Conservation (phyloP, 2,329 filamentous ascomycete species). For the Botryosphaeria dothidea region DNA sequence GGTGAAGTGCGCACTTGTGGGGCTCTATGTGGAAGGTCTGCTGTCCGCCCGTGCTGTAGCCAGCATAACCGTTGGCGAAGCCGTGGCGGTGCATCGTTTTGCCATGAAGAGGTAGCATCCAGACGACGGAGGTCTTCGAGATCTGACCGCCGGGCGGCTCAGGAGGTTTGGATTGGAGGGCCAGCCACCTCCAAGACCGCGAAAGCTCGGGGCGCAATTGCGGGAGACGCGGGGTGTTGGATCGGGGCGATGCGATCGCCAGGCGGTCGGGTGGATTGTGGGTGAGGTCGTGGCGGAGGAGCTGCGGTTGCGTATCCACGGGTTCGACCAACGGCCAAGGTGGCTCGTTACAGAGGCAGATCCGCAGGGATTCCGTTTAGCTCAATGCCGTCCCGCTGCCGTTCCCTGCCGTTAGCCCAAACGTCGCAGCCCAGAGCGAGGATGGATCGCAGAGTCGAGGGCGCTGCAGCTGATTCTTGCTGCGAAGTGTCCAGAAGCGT, state of each 20-base stretch:
- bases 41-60: slow-evolving; percentile 69
- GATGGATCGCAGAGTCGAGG: background rate
- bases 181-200: slow-evolving; percentile 15
- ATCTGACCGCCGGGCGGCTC: slow-evolving; percentile 17
- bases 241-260: slow-evolving; percentile 13
- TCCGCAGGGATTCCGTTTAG: slow-evolving; percentile 17
- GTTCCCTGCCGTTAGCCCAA: slow-evolving; percentile 8
- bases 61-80: slow-evolving; percentile 73
- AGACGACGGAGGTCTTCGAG: slow-evolving; percentile 7
- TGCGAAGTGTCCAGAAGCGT: slow-evolving; percentile 4
- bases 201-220: slow-evolving; percentile 7
- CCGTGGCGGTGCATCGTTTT: slow-evolving; percentile 91
- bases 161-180: slow-evolving; percentile 13
- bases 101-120: slow-evolving; percentile 65
- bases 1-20: slow-evolving; percentile 67
- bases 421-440: slow-evolving; percentile 4
- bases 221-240: slow-evolving; percentile 1
- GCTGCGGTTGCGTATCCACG: slow-evolving; percentile 16
- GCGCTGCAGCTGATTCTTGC: background rate
- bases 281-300: slow-evolving; percentile 12
- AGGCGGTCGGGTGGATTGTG: slow-evolving; percentile 16
- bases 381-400: slow-evolving; percentile 8
- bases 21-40: slow-evolving; percentile 82
- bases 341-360: slow-evolving; percentile 18
- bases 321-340: slow-evolving; percentile 16